A percentile compares a stretch with the other conserved stretches of the same genome.
Evolutionary conservation across 768 basidiomycete species (phyloP).

Genomic region (Suillus variegatus): DNA sequence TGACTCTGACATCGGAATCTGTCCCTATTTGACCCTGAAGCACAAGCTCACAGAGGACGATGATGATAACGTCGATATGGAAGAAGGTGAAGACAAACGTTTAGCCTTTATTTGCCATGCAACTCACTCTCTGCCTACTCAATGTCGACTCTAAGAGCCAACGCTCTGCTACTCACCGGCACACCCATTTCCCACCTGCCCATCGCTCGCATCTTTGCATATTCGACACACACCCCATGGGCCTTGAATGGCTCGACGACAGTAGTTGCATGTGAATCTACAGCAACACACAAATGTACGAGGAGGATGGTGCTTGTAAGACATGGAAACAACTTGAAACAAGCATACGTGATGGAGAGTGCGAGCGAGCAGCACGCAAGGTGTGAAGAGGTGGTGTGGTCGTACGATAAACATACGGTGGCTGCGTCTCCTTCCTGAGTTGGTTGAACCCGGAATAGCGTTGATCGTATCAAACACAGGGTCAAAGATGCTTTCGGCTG

Average conservation of each 20-base stretch:
- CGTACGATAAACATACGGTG: background rate
- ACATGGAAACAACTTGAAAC: too few species aligned
- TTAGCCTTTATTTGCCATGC: background rate
- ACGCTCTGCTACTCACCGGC: slow-evolving; percentile 76
- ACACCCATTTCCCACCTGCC: slow-evolving; percentile 73
- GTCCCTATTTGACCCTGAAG: too few species aligned
- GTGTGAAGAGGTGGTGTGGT: slow-evolving; percentile 1
- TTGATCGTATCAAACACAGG: background rate
- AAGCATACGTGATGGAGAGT: background rate
- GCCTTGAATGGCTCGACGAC: slow-evolving; percentile 86
- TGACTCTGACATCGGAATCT: too few species aligned
- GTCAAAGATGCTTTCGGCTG: background rate
- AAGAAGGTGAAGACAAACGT: slow-evolving; percentile 22
- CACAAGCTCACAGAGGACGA: background rate
- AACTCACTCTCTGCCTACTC: slow-evolving; percentile 11
- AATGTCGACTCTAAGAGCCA: slow-evolving; percentile 42
- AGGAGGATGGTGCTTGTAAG: too few species aligned
- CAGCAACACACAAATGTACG: too few species aligned
- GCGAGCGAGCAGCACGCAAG: background rate
- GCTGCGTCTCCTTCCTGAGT: background rate
- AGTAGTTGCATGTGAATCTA: slow-evolving; percentile 52
- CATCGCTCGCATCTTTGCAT: slow-evolving; percentile 78
- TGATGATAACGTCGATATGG: slow-evolving; percentile 32
- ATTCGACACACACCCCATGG: slow-evolving; percentile 73
- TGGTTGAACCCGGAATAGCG: background rate